A percentile compares a stretch with the other conserved stretches of the same genome.
Conservation (phyloP, 305 asterid genomes). For the Andrographis paniculata region DNA sequence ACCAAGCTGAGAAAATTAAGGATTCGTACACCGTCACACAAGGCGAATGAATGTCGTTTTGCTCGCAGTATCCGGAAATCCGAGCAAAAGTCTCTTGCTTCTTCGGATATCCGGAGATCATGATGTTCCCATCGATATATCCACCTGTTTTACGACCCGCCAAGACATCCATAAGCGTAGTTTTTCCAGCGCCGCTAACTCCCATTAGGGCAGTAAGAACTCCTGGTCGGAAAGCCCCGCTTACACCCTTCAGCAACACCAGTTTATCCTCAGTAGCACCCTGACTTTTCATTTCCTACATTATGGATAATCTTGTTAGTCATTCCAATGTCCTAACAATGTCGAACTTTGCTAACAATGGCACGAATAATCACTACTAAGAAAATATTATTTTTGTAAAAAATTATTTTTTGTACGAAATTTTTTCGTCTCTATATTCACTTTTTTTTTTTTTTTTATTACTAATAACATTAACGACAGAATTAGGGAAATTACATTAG, state of each 20-base stretch:
- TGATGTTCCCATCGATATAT: conserved; percentile 22
- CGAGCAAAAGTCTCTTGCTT: conserved; percentile 27
- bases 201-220: conserved; percentile 31
- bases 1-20: neutral
- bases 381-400: too few relatives aligned
- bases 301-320: too few relatives aligned
- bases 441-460: too few relatives aligned
- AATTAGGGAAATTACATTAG: too few relatives aligned
- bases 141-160: conserved; percentile 27
- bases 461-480: too few relatives aligned
- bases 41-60: conserved; percentile 16
- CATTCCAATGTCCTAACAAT: neutral
- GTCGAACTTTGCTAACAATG: too few relatives aligned
- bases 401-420: too few relatives aligned
- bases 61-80: conserved; percentile 30
- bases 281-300: conserved; percentile 21
- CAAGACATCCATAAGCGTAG: conserved; percentile 30
- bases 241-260: conserved; percentile 21
- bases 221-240: conserved; percentile 30
- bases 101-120: conserved; percentile 26
- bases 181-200: conserved; percentile 29
- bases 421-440: too few relatives aligned
- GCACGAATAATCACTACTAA: too few relatives aligned
- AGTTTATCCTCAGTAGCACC: conserved; percentile 26
- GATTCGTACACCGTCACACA: neutral